A percentile compares a stretch with the other conserved stretches of the same genome.
Evolutionary conservation across 1,139 yeast species (phyloP).

Genomic region (Sugiyamaella castrensis): DNA sequence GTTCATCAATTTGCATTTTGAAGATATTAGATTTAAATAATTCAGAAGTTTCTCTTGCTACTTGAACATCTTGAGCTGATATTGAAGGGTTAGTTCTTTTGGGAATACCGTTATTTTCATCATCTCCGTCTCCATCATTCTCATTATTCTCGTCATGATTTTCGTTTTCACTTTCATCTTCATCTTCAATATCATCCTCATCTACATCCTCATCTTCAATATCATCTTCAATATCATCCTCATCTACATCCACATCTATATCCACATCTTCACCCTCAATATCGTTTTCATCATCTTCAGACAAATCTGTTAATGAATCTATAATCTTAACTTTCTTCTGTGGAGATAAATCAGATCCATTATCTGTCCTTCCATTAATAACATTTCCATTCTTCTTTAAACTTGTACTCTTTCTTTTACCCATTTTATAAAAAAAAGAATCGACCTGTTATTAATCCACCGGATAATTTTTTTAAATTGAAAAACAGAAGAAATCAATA

Average conservation of each 20-base stretch:
- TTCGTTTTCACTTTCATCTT: slow-evolving; percentile 17
- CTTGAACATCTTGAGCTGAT: slow-evolving; percentile 82
- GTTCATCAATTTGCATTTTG: slow-evolving; percentile 90
- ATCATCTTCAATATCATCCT: slow-evolving; percentile 1
- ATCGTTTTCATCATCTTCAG: background rate
- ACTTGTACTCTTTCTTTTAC: slow-evolving; percentile 10
- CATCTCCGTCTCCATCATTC: slow-evolving; percentile 15
- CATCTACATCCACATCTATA: slow-evolving; percentile 4
- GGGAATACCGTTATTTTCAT: slow-evolving; percentile 4
- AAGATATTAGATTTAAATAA: slow-evolving; percentile 90
- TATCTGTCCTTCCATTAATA: background rate
- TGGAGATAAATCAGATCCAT: background rate
- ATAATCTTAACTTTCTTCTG: slow-evolving; percentile 11
- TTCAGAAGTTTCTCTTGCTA: slow-evolving; percentile 91
- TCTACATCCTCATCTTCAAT: slow-evolving; percentile 13
- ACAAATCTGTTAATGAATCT: slow-evolving; percentile 11
- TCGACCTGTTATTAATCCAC: too few relatives aligned
- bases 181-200: slow-evolving; percentile 21
- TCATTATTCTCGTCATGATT: slow-evolving; percentile 21
- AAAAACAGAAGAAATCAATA: too few relatives aligned
- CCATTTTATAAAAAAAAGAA: slow-evolving; percentile 5
- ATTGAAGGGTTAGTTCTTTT: slow-evolving; percentile 25
- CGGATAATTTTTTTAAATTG: too few relatives aligned
- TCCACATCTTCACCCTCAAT: slow-evolving; percentile 2
- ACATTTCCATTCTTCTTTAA: slow-evolving; percentile 1